These are phyloP conservation scores for Coniferiporia sulphurascens DNA, from an alignment of 1,284 basidiomycete genomes.

Conservation along the genomic window DNA sequence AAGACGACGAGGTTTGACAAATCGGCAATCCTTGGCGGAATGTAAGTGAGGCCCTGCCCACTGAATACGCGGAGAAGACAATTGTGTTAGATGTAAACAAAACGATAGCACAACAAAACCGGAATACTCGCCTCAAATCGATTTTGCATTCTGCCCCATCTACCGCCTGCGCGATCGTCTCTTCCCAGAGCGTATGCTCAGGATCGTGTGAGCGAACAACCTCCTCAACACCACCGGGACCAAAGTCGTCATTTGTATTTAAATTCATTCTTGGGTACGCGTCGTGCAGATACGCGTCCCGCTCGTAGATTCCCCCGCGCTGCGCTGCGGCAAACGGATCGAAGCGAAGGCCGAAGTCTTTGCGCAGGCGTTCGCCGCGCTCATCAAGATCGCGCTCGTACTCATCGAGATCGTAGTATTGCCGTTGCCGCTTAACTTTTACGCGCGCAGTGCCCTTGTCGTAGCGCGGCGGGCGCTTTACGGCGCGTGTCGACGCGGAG, in stretches of 20 bases:
- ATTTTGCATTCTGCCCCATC: constrained; percentile 35
- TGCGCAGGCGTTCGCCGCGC: background rate
- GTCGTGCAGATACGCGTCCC: constrained; percentile 18
- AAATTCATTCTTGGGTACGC: background rate
- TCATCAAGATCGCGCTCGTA: background rate
- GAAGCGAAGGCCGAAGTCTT: background rate
- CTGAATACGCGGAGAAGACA: constrained; percentile 21
- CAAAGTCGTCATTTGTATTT: background rate
- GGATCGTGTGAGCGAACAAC: constrained; percentile 12
- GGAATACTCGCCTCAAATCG: constrained; percentile 35
- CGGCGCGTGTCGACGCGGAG: constrained; percentile 23
- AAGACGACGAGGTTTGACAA: constrained; percentile 37
- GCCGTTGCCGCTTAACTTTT: constrained; percentile 8
- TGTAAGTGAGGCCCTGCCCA: constrained; percentile 32
- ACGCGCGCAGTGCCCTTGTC: constrained; percentile 17
- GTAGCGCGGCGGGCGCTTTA: constrained; percentile 21
- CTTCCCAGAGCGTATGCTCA: constrained; percentile 39
- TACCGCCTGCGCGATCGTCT: constrained; percentile 33
- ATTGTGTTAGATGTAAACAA: background rate
- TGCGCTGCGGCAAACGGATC: constrained; percentile 20
- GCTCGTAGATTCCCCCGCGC: background rate
- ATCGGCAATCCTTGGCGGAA: constrained; percentile 39
- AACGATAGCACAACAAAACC: background rate
- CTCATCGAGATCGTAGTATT: background rate
- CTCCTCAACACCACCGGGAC: background rate